Base-by-base conservation (phyloP, 768 basidiomycete species). In the Suillus lakei region DNA sequence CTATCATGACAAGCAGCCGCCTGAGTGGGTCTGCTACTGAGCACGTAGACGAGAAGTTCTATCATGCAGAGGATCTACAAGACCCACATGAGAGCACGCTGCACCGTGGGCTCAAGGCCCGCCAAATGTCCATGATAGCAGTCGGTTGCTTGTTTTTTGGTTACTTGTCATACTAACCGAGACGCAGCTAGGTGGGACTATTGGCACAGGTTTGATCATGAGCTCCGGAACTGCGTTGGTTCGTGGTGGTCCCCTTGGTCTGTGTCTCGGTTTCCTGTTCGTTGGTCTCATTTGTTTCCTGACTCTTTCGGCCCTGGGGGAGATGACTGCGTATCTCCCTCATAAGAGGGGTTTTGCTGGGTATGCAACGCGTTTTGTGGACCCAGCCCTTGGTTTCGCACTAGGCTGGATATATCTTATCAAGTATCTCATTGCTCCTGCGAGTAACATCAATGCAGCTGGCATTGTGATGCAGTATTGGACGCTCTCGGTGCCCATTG, bases 341-440 rank as follows among this genome's bases (percentile, higher is more conserved):
- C 86, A 88, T 75, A 88, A 88, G 72, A 86, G 85, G 66, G 89
- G 88, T 6, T 82, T 82, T 67, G 70, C 79, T 38, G 88, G 88
- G 6, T 89, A 89, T 68, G 87, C 87, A 0, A 85, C 88, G 2
- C 85, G 89, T 60, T 91, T 89, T 69, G 86, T 86, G 46, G 89
- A 90, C 71, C 89, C 89, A 43, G 87, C 89, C 32, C 80, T 90
- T 41, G 88, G 89, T 32, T 91, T 90, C 72, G 89, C 86, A 15
- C 67, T 69, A 61, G 64, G 61, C 74, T 89, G 21, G 89, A 89
- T 89, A 74, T 89, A 90, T 68, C 76, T 88, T 38, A 69, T 85
- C 60, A 87, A 87, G 84, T 81, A 89, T 80, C 74, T 88, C 18
- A 86, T 91, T 59, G 86, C 88, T 34, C 88, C 88, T 15, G 87